phyloP scores from a whole-genome alignment of 306 rosid species.

The Glycyrrhiza uralensis region DNA sequence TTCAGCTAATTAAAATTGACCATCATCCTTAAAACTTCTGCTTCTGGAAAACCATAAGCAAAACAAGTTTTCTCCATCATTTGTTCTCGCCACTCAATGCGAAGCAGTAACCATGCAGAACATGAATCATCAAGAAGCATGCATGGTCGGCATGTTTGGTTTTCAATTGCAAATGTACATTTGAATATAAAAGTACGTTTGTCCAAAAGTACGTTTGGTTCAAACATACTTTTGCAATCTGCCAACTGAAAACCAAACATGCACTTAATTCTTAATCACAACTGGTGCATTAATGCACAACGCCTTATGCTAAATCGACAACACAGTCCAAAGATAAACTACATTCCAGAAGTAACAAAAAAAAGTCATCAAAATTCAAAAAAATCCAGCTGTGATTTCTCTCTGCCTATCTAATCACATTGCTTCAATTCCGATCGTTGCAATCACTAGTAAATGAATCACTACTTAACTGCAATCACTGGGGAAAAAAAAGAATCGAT shows the following conservation, averaged over 20 bases:
- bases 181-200: no score
- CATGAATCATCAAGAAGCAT: not conserved
- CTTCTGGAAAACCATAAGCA: not conserved
- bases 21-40: constrained; percentile 9
- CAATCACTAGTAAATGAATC: not conserved
- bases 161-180: no score
- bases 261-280: not conserved
- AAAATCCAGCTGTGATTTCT: not conserved
- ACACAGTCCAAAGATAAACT: not conserved
- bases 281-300: not conserved
- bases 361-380: not conserved
- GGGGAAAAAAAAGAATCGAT: not conserved
- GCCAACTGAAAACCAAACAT: no score
- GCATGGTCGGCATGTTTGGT: no score
- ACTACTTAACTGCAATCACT: constrained; percentile 8
- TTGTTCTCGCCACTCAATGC: not conserved
- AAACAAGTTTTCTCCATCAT: not conserved
- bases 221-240: no score
- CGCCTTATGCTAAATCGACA: not conserved
- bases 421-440: not conserved
- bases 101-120: not conserved
- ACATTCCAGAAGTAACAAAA: not conserved
- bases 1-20: not conserved
- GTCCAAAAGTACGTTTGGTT: no score
- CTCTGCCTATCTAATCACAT: not conserved